A percentile compares a stretch with the other conserved stretches of the same genome.
Evolutionary conservation across 305 asterid genomes (phyloP).

Genomic region (Plantago rigida): DNA sequence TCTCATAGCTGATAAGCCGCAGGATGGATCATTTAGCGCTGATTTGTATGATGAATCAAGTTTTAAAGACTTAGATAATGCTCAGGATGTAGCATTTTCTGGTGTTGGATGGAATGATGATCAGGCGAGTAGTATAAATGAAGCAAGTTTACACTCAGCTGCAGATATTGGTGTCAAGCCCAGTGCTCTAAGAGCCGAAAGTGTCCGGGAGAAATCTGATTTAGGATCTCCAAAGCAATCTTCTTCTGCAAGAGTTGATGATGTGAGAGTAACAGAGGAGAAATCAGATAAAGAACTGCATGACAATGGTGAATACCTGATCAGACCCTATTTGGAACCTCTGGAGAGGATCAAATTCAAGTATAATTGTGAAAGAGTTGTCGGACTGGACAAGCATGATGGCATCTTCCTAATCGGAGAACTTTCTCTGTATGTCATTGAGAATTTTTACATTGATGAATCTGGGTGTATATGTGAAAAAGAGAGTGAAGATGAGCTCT

Average conservation of each 20-base stretch:
- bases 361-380: constrained; percentile 97
- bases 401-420: constrained; percentile 95
- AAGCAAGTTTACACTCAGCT: constrained; percentile 88
- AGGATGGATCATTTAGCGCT: constrained; percentile 49
- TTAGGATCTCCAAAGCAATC: constrained; percentile 69
- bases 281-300: constrained; percentile 80
- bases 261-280: constrained; percentile 52
- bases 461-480: constrained; percentile 90
- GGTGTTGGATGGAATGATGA: constrained; percentile 89
- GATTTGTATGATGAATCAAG: constrained; percentile 63
- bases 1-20: constrained; percentile 52
- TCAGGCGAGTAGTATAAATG: constrained; percentile 77
- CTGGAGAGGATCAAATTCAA: constrained; percentile 74
- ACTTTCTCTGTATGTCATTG: constrained; percentile 75
- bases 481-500: constrained; percentile 88
- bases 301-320: constrained; percentile 93
- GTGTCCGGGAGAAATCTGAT: constrained; percentile 65
- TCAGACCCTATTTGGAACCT: constrained; percentile 89
- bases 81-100: constrained; percentile 59
- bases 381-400: constrained; percentile 95
- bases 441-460: constrained; percentile 90
- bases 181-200: constrained; percentile 63
- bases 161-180: constrained; percentile 73
- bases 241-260: constrained; percentile 57
- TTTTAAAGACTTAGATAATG: constrained; percentile 68